Percentiles rank a stretch among this genome's conserved stretches.
Evolutionary conservation across 768 basidiomycete genomes (phyloP).

Genomic region (Omphalotus guepiniiformis): DNA sequence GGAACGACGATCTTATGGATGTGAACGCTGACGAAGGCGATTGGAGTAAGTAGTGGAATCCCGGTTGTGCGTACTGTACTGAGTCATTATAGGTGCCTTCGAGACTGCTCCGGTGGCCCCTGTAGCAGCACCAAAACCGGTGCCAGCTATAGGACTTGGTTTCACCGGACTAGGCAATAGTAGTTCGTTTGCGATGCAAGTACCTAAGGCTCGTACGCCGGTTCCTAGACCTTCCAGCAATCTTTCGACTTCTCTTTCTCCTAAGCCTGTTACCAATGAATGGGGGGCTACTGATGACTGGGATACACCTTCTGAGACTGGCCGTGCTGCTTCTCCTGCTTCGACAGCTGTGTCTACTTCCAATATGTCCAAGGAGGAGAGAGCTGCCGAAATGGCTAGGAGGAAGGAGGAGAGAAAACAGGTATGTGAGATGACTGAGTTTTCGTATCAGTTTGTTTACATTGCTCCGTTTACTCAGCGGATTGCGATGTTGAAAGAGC

Average conservation of each 20-base stretch:
- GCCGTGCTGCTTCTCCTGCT: constrained; percentile 11
- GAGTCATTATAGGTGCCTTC: constrained; percentile 55
- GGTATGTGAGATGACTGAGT: constrained; percentile 39
- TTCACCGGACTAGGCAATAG: too few relatives aligned
- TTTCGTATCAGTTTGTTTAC: neutral
- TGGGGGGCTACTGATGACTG: constrained; percentile 17
- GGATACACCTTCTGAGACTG: constrained; percentile 13
- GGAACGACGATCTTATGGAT: constrained; percentile 81
- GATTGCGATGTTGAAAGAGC: constrained; percentile 76
- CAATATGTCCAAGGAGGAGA: constrained; percentile 82
- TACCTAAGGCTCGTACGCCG: constrained; percentile 4
- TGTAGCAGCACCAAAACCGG: constrained; percentile 21
- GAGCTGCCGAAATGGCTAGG: constrained; percentile 87
- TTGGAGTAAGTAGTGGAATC: constrained; percentile 65
- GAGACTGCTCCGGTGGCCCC: constrained; percentile 47
- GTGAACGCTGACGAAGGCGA: constrained; percentile 91
- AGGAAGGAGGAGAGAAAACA: constrained; percentile 91
- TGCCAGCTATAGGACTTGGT: constrained; percentile 15
- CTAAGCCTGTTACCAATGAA: neutral
- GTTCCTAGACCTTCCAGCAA: constrained; percentile 5
- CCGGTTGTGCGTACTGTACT: constrained; percentile 4
- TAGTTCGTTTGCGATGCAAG: constrained; percentile 18
- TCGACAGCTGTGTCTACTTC: constrained; percentile 30
- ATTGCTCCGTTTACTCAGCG: constrained; percentile 37
- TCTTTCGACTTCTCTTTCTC: constrained; percentile 6